Base-by-base conservation (phyloP, 257 asterid species). In the Lycium barbarum region DNA sequence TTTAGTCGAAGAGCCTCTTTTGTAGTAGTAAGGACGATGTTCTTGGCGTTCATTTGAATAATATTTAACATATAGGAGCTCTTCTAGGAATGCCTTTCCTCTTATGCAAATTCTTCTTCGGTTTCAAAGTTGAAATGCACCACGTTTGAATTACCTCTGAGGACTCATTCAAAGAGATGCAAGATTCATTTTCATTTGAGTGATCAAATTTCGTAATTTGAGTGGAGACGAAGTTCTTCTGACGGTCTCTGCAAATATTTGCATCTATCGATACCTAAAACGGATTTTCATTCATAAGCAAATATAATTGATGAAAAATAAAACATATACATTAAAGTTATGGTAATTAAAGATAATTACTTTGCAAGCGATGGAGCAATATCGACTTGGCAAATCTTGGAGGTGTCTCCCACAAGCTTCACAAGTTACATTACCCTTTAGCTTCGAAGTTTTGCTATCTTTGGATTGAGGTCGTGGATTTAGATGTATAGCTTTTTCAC, bases 301-400 rank as follows among this genome's bases (percentile, higher is more conserved):
- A 20, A 58, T 73, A 22, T 18, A 59, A 45, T 55, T 9, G 3
- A 49, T 0, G 1, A 74, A 6, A 4, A 63, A 13, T 68, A 14
- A 0, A 66, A 17, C 53, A 36, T 1, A 83, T 14, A 38, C 7
- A 71, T 7, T 4, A 2, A 14, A 57, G 53, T 43, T n/a, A 12
- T 3, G 4, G 22, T 7, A 43, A 33, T 7, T 22, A 13, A 12
- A 40, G 49, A 54, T 0, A 79, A 55, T 83, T 89, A 94, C 95
- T 84, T 93, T 93, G 97, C 98, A 94, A 67, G 94, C 93, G 57
- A 94, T 93, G n/a, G 97, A 94, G 79, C 98, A 94, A 87, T 91
- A 94, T 72, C 89, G 89, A 86, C 89, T 91, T 6, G 93, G 98
- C 62, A 88, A 84, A 80, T 94, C 98, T 89, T 94, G 98, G 10